Evolutionary conservation across 306 rosid genomes (phyloP).

Genomic region (Spatholobus suberectus): DNA sequence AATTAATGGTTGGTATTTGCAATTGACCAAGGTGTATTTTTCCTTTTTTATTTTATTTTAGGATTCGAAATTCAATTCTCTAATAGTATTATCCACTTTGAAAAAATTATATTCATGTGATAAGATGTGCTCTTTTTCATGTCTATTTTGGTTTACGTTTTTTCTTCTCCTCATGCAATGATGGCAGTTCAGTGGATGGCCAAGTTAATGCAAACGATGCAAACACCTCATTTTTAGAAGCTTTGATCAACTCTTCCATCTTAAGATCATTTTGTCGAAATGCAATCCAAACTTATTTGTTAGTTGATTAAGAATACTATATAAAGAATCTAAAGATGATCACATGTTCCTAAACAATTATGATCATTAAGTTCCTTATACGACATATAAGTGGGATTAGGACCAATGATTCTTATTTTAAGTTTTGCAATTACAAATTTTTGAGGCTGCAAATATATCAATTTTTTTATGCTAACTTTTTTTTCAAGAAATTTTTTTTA

Average conservation of each 20-base stretch:
- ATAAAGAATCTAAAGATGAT: background rate
- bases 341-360: background rate
- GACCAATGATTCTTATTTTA: background rate
- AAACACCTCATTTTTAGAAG: background rate
- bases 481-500: background rate
- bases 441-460: background rate
- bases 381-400: background rate
- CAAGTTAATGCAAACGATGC: background rate
- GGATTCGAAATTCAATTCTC: background rate
- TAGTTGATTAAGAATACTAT: background rate
- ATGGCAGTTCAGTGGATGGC: background rate
- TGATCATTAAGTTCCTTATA: background rate
- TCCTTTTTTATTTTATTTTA: background rate
- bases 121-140: slow-evolving; percentile 15
- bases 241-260: background rate
- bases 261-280: background rate
- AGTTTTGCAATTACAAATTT: background rate
- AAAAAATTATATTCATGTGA: background rate
- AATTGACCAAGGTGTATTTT: background rate
- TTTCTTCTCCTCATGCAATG: background rate
- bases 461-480: background rate
- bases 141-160: background rate
- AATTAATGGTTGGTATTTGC: background rate
- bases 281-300: background rate
- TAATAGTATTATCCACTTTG: slow-evolving; percentile 1